Percentiles rank a stretch among this genome's conserved stretches.
Evolutionary conservation across 768 basidiomycete genomes (phyloP).

Genomic region (Tephrocybe sp.): DNA sequence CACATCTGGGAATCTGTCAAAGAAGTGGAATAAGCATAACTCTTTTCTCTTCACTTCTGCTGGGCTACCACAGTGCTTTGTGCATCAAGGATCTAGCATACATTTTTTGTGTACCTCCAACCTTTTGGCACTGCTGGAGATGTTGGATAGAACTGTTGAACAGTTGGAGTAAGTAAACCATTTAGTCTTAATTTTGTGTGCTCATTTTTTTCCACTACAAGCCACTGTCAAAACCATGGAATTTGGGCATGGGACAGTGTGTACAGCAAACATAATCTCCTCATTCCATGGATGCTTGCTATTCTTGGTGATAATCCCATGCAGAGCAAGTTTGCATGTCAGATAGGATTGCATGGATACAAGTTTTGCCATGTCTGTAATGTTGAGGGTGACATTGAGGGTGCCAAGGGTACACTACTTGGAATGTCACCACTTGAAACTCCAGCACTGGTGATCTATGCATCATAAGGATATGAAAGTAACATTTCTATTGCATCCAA

Average conservation of each 20-base stretch:
- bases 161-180: constrained; percentile 23
- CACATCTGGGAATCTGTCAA: constrained; percentile 31
- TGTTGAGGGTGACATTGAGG: constrained; percentile 33
- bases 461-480: too few relatives aligned
- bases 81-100: constrained; percentile 28
- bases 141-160: constrained; percentile 26
- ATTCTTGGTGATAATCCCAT: constrained; percentile 47
- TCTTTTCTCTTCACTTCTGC: constrained; percentile 27
- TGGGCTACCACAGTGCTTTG: constrained; percentile 22
- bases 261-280: constrained; percentile 24
- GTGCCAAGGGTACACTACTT: constrained; percentile 16
- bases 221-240: constrained; percentile 15
- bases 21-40: constrained; percentile 38
- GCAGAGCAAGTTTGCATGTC: constrained; percentile 45
- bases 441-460: too few relatives aligned
- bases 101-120: constrained; percentile 33
- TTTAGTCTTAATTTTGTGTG: neutral
- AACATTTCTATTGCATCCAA: too few relatives aligned
- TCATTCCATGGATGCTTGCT: constrained; percentile 30
- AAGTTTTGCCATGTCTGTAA: constrained; percentile 41
- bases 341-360: constrained; percentile 37
- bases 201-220: neutral
- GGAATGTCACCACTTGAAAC: too few relatives aligned
- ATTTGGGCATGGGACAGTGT: constrained; percentile 39
- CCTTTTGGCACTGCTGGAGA: constrained; percentile 29